A percentile compares a stretch with the other conserved stretches of the same genome.
Conservation (phyloP, 768 basidiomycete genomes). For the Tephrocybe sp. region DNA sequence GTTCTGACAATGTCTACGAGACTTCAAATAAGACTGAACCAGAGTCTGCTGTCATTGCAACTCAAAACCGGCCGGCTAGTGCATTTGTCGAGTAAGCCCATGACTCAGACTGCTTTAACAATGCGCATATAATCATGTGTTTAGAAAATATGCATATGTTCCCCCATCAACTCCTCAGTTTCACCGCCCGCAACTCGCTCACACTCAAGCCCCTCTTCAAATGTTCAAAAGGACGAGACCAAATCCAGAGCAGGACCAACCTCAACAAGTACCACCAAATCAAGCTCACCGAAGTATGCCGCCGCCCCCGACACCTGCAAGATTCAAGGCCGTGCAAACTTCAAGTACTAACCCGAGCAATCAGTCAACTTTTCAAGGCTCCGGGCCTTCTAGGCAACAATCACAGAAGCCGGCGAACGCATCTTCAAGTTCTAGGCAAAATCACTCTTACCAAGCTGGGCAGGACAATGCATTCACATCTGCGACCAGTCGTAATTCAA, state of each 20-base stretch:
- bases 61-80: slow-evolving; percentile 39
- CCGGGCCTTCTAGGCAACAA: slow-evolving; percentile 20
- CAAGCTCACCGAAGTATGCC: slow-evolving; percentile 17
- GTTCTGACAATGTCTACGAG: slow-evolving; percentile 16
- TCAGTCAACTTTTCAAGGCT: slow-evolving; percentile 8
- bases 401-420: slow-evolving; percentile 49
- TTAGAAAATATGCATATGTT: slow-evolving; percentile 67
- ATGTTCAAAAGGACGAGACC: slow-evolving; percentile 34
- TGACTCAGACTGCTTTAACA: slow-evolving; percentile 11
- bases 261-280: slow-evolving; percentile 12
- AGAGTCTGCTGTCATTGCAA: slow-evolving; percentile 16
- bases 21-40: slow-evolving; percentile 25
- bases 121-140: slow-evolving; percentile 21
- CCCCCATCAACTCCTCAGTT: slow-evolving; percentile 44
- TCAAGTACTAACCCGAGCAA: slow-evolving; percentile 8
- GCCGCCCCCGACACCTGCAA: slow-evolving; percentile 22
- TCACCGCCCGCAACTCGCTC: slow-evolving; percentile 36
- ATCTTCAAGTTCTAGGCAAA: slow-evolving; percentile 38
- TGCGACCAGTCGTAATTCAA: slow-evolving; percentile 9
- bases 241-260: slow-evolving; percentile 16
- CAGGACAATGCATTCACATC: slow-evolving; percentile 9
- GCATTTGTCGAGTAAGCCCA: slow-evolving; percentile 26
- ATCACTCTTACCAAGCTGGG: slow-evolving; percentile 4
- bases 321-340: slow-evolving; percentile 22
- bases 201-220: slow-evolving; percentile 41